These are phyloP conservation scores for Diaporthe vaccinii DNA, from an alignment of 2,329 filamentous ascomycete species.

Conservation along the genomic window DNA sequence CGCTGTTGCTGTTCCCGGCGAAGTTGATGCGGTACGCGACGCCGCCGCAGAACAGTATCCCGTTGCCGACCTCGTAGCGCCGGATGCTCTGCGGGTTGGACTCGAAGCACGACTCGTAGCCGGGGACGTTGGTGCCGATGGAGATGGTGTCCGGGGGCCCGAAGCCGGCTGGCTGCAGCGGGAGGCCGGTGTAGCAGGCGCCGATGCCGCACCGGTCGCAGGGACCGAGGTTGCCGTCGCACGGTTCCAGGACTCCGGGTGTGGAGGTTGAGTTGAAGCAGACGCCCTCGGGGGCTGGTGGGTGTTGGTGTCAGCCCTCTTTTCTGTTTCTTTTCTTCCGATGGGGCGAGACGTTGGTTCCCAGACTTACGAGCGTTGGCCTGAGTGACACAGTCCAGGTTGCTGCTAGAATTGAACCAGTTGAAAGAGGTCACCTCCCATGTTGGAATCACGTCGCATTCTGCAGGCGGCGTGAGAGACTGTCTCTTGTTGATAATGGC, in stretches of 20 bases:
- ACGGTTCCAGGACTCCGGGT: neutral
- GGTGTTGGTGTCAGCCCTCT: neutral
- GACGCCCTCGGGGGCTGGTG: neutral
- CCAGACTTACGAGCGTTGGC: conserved; percentile 10
- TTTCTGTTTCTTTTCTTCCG: neutral
- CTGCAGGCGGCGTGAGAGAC: conserved; percentile 24
- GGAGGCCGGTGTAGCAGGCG: conserved; percentile 29
- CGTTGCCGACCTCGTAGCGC: conserved; percentile 32
- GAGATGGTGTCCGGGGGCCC: conserved; percentile 32
- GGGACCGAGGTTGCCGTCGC: conserved; percentile 34
- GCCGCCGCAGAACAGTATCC: conserved; percentile 22
- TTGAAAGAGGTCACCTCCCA: conserved; percentile 33
- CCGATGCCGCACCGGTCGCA: conserved; percentile 30
- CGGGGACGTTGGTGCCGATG: conserved; percentile 22
- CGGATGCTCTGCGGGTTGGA: conserved; percentile 37
- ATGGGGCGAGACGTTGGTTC: neutral
- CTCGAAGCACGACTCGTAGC: conserved; percentile 30
- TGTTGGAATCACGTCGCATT: conserved; percentile 35
- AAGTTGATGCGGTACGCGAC: conserved; percentile 32
- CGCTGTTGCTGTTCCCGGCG: conserved; percentile 18
- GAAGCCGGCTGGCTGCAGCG: conserved; percentile 35
- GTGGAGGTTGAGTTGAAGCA: conserved; percentile 33
- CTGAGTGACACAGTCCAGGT: conserved; percentile 30
- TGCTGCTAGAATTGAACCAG: conserved; percentile 34
- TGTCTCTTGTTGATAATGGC: conserved; percentile 1